Conservation (phyloP, 176 grass and related monocot genomes). For the Metroxylon sagu region DNA sequence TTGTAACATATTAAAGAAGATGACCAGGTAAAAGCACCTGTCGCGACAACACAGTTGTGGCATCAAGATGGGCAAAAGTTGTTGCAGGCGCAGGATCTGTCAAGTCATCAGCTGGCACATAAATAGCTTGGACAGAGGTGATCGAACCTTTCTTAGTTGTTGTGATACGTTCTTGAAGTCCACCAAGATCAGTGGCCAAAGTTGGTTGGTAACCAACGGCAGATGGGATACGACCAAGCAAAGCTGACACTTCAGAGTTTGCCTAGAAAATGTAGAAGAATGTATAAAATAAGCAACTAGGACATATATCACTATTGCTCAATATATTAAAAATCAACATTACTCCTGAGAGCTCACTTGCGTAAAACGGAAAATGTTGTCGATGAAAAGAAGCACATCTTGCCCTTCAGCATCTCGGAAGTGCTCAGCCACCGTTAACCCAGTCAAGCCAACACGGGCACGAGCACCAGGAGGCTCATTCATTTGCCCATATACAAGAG, state of each 20-base stretch:
- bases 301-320: no score
- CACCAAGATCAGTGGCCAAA: slow-evolving; percentile 20
- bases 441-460: slow-evolving; percentile 20
- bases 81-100: slow-evolving; percentile 30
- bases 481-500: slow-evolving; percentile 27
- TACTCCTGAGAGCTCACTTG: background rate
- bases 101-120: slow-evolving; percentile 27
- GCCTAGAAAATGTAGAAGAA: background rate
- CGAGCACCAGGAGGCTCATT: slow-evolving; percentile 27
- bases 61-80: slow-evolving; percentile 28
- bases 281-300: no score
- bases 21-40: background rate
- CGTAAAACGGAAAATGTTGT: slow-evolving; percentile 29
- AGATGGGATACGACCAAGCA: slow-evolving; percentile 28
- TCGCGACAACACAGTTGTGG: slow-evolving; percentile 15
- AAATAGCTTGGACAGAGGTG: slow-evolving; percentile 28
- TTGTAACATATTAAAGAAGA: no score
- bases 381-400: slow-evolving; percentile 30
- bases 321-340: no score
- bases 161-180: slow-evolving; percentile 25
- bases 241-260: slow-evolving; percentile 23
- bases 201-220: slow-evolving; percentile 28
- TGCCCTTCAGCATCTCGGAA: slow-evolving; percentile 4
- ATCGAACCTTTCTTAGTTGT: slow-evolving; percentile 23
- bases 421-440: slow-evolving; percentile 21